Evolutionary conservation across 1,139 yeast genomes (phyloP).

Genomic region (Candida mesenterica): DNA sequence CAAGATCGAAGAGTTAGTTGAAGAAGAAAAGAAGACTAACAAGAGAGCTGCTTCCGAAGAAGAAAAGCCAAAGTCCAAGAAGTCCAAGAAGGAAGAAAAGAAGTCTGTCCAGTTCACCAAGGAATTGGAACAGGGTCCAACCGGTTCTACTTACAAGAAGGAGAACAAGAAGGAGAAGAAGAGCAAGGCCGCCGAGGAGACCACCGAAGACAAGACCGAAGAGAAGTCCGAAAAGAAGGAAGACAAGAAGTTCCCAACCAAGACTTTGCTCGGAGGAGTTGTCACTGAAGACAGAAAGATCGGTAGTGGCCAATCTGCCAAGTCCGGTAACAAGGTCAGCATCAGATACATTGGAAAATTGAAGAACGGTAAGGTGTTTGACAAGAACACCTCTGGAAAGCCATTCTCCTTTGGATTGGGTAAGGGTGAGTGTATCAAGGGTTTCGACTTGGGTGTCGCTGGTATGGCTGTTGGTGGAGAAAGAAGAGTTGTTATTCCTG

Average conservation of each 20-base stretch:
- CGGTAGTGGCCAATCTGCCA: conserved; percentile 88
- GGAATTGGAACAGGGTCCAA: conserved; percentile 92
- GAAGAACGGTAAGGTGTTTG: conserved; percentile 93
- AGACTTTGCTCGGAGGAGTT: conserved; percentile 90
- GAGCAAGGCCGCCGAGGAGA: conserved; percentile 18
- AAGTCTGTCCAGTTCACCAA: conserved; percentile 86
- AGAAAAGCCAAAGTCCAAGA: conserved; percentile 39
- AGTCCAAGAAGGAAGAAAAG: conserved; percentile 44
- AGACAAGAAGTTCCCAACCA: conserved; percentile 56
- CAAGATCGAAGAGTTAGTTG: conserved; percentile 60
- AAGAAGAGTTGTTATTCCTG: conserved; percentile 95
- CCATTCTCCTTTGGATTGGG: conserved; percentile 91
- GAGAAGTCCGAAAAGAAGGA: conserved; percentile 12
- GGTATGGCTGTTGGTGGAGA: conserved; percentile 99
- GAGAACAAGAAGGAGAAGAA: conserved; percentile 17
- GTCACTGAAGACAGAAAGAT: conserved; percentile 86
- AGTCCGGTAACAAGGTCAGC: conserved; percentile 87
- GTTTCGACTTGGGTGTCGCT: conserved; percentile 97
- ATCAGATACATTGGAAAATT: conserved; percentile 97
- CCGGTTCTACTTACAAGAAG: conserved; percentile 47
- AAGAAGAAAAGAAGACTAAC: conserved; percentile 47
- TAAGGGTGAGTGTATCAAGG: conserved; percentile 97
- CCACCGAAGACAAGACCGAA: conserved; percentile 14
- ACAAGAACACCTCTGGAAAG: conserved; percentile 95
- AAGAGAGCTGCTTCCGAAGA: conserved; percentile 30